Conservation (phyloP, 805 yeast species). For the Starmera amethionina region DNA sequence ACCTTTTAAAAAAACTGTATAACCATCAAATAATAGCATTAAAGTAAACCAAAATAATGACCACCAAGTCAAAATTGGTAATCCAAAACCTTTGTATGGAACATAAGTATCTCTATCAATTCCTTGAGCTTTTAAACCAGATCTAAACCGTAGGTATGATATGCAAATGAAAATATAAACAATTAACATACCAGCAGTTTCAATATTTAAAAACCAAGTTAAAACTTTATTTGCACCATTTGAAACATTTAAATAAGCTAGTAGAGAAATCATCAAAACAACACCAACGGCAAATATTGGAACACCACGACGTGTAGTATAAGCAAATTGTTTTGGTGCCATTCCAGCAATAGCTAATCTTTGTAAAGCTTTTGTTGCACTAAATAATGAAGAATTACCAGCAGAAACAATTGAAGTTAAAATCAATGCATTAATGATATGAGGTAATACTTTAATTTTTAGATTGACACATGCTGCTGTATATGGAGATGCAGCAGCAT, state of each 20-base stretch:
- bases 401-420: conserved; percentile 68
- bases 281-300: conserved; percentile 41
- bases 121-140: conserved; percentile 57
- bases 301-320: conserved; percentile 55
- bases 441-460: conserved; percentile 52
- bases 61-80: conserved; percentile 38
- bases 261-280: conserved; percentile 34
- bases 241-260: conserved; percentile 60
- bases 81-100: conserved; percentile 50
- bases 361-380: conserved; percentile 59
- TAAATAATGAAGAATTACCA: conserved; percentile 62
- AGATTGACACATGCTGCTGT: conserved; percentile 64
- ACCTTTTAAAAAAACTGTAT: conserved; percentile 46
- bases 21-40: conserved; percentile 43
- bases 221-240: conserved; percentile 44
- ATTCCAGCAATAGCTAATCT: conserved; percentile 58
- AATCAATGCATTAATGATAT: conserved; percentile 65
- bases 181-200: conserved; percentile 57
- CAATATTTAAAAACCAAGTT: conserved; percentile 60
- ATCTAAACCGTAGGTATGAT: conserved; percentile 53
- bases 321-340: conserved; percentile 55
- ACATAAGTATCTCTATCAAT: conserved; percentile 39
- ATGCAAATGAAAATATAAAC: conserved; percentile 61
- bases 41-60: conserved; percentile 20
- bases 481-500: conserved; percentile 61